Conservation (phyloP, 2,329 filamentous ascomycete genomes). For the Malbranchea cinnamomea region DNA sequence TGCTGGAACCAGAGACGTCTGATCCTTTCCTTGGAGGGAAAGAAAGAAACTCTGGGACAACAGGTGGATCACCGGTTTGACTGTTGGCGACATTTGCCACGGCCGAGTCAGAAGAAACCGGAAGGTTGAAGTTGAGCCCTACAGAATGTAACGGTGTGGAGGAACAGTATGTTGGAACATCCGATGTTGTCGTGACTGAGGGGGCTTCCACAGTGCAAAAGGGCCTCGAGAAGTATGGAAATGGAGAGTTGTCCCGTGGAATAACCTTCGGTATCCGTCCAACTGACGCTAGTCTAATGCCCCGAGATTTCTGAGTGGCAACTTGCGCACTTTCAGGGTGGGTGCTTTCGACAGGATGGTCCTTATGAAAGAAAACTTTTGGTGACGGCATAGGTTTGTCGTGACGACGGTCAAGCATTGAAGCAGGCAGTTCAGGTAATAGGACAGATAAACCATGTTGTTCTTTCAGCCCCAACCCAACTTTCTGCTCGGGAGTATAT, state of each 20-base stretch:
- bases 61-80: too few species aligned
- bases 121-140: too few species aligned
- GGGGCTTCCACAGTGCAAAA: constrained; percentile 43
- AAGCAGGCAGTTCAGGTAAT: constrained; percentile 27
- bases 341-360: constrained; percentile 11
- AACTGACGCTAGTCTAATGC: constrained; percentile 61
- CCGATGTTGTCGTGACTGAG: constrained; percentile 19
- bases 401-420: constrained; percentile 19
- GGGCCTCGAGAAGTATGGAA: constrained; percentile 73
- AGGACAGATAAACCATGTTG: constrained; percentile 23
- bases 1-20: constrained; percentile 48
- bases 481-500: constrained; percentile 11
- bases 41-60: constrained; percentile 49
- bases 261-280: constrained; percentile 76
- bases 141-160: too few species aligned
- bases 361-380: constrained; percentile 22
- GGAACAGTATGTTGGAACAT: too few species aligned
- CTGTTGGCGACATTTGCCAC: too few species aligned
- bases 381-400: constrained; percentile 19
- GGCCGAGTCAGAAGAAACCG: too few species aligned
- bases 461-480: constrained; percentile 19
- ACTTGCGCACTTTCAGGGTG: constrained; percentile 11
- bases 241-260: constrained; percentile 49
- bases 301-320: constrained; percentile 21
- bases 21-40: constrained; percentile 64